Base-by-base conservation (phyloP, 2,329 filamentous ascomycete genomes). In the Pochonia chlamydosporia region DNA sequence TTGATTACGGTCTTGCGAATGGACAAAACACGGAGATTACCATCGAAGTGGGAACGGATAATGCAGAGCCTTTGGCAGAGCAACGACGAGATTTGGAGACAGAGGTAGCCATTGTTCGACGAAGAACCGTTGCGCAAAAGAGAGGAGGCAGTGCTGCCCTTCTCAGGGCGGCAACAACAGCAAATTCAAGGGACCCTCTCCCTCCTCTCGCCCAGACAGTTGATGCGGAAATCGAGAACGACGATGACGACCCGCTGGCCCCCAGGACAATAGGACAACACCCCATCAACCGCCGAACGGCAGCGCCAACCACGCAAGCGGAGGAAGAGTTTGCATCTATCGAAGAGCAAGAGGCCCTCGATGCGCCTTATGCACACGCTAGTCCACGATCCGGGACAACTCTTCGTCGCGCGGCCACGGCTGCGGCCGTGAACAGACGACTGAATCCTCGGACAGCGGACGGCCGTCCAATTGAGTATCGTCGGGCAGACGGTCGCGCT, bases 81-180 rank as follows among this genome's bases (percentile, higher is more conserved):
- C 85, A 88, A 57, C 77, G 79, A 52, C 80, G 85, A 20, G 87
- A 89, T 56, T 72, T 92, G 48, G 87, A 85, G 48, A 81, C 83
- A 1, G 87, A 91, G 62, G 87, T 93, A 18, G 88, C 87, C 52
- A 81, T 92, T 56, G 85, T 89, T 43, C 78, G 87, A 54, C 76
- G 86, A 52, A 76, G 87, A 53, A 91, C 87, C 3, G 83, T 87
- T 14, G 77, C 84, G 30, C 81, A 84, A 57, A 76, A 76, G 44
- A 72, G 77, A 54, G 75, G 73, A 18, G 65, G 69, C 48, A 65
- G 75, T 49, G 63, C 65, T 42, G 69, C 69, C 47, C 59, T 81
- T 28, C 70, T 78, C 51, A 72, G 75, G 41, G 65, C 76, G 21
- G 66, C 73, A 9, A 76, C 78, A 2, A 71, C 67, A 7, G 65